These are phyloP conservation scores for Tulasnella sp. DNA, from an alignment of 768 basidiomycete genomes.

Conservation along the genomic window DNA sequence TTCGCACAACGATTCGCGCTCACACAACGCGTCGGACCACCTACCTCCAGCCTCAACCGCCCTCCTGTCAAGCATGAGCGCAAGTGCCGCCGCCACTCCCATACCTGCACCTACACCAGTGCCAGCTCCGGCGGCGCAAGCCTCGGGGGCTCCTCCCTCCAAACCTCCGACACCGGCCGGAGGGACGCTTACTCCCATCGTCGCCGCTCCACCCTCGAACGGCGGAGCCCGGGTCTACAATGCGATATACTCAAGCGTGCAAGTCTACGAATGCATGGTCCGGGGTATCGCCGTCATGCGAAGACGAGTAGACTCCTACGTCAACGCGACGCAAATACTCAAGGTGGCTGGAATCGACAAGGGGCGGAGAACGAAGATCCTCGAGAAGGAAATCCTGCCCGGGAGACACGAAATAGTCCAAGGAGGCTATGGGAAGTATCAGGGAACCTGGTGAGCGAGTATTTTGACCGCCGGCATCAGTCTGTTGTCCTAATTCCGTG, in stretches of 20 bases:
- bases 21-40: slow-evolving; percentile 19
- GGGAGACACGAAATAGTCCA: slow-evolving; percentile 98
- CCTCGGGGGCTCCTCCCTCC: not conserved
- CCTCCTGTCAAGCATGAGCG: slow-evolving; percentile 6
- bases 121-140: not conserved
- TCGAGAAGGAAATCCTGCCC: slow-evolving; percentile 94
- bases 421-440: slow-evolving; percentile 98
- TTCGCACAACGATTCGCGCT: slow-evolving; percentile 19
- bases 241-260: slow-evolving; percentile 86
- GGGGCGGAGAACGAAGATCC: slow-evolving; percentile 91
- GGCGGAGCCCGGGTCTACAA: slow-evolving; percentile 60
- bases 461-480: slow-evolving; percentile 14
- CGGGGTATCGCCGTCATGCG: slow-evolving; percentile 99
- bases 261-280: slow-evolving; percentile 99
- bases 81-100: not conserved
- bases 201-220: not conserved
- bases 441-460: slow-evolving; percentile 87
- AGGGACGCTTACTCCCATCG: slow-evolving; percentile 13
- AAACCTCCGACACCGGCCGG: slow-evolving; percentile 11
- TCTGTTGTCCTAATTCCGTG: not conserved
- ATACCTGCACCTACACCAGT: not conserved
- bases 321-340: slow-evolving; percentile 98
- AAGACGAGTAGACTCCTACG: slow-evolving; percentile 88
- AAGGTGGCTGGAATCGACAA: slow-evolving; percentile 99
- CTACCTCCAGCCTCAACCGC: slow-evolving; percentile 10